Conservation (phyloP, 768 basidiomycete genomes). For the Podaxis mareebaensis region DNA sequence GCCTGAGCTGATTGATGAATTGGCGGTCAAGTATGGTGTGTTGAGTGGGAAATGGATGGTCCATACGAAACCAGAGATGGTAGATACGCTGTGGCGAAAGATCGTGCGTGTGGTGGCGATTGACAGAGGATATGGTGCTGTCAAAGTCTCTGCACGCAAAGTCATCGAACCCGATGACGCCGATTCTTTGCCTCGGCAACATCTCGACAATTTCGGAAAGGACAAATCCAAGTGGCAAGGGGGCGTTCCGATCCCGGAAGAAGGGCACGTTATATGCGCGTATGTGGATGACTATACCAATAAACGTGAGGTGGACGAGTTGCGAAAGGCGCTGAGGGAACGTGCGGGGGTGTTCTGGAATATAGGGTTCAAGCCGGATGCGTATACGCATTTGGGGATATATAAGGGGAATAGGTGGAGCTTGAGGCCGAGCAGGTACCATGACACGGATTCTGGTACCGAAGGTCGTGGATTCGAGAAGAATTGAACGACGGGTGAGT, state of each 20-base stretch:
- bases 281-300: conserved; percentile 30
- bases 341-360: conserved; percentile 28
- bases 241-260: conserved; percentile 17
- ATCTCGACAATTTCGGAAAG: background rate
- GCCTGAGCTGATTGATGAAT: conserved; percentile 31
- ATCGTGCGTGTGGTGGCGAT: conserved; percentile 31
- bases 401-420: conserved; percentile 37
- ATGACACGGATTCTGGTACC: conserved; percentile 16
- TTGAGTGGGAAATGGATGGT: conserved; percentile 41
- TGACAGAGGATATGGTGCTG: conserved; percentile 27
- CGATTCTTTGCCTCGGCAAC: background rate
- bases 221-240: background rate
- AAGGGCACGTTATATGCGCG: conserved; percentile 38
- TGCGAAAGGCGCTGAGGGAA: conserved; percentile 34
- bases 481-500: background rate
- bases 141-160: conserved; percentile 39
- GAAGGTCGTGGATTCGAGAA: background rate
- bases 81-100: conserved; percentile 38
- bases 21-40: conserved; percentile 33
- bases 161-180: conserved; percentile 2
- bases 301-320: conserved; percentile 26
- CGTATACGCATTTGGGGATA: conserved; percentile 39
- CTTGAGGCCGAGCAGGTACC: conserved; percentile 34
- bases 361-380: conserved; percentile 42
- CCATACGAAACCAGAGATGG: conserved; percentile 28